Evolutionary conservation across 2,329 filamentous ascomycete genomes (phyloP), one percentile per base, ranked within the genome.

Genomic region (Blastomyces gilchristii): DNA sequence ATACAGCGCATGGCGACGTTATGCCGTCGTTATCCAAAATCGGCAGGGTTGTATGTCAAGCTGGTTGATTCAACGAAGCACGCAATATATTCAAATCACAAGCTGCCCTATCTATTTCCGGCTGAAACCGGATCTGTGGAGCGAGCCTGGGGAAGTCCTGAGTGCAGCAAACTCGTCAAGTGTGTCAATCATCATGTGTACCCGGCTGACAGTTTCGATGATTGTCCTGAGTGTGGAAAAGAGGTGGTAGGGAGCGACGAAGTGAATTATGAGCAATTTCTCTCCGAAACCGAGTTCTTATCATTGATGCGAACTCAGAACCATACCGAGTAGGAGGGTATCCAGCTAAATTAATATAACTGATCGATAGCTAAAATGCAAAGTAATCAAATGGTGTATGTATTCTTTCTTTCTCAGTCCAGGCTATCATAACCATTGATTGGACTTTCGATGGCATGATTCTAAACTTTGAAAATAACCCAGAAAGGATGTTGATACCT

Each of bases 151-250:
- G 58, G 53, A 3, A 52, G 61, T n/a, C 58, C 65, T 39, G 49
- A 59, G 34, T 58, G 62, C 12, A 63, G 62, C 9, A 39, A 54
- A 22, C 52, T 68, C 18, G 61, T 45, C 14, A 66, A 37, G 4
- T 69, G 67, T 37, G 22, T 5, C 9, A 58, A 65, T 25, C 52
- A 11, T 3, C 68, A 69, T 54, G 31, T 63, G 3, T 68, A 66
- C 49, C 67, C 68, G 41, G 63, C 62, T 7, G 63, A 37, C 34
- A 65, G 61, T 3, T 69, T 69, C 61, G 52, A 62, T 25, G 52
- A 62, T 14, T 69, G 68, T 47, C 67, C 68, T 9, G 64, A 68
- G 28, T 69, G 68, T 58, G 67, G 62, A 12, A 61, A 47, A n/a
- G 52, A 63, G 45, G 58, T 63, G 52, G 61, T 63, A 37, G 45